Conservation (phyloP, 2,329 filamentous ascomycete species). For the Colletotrichum lindemuthianum region DNA sequence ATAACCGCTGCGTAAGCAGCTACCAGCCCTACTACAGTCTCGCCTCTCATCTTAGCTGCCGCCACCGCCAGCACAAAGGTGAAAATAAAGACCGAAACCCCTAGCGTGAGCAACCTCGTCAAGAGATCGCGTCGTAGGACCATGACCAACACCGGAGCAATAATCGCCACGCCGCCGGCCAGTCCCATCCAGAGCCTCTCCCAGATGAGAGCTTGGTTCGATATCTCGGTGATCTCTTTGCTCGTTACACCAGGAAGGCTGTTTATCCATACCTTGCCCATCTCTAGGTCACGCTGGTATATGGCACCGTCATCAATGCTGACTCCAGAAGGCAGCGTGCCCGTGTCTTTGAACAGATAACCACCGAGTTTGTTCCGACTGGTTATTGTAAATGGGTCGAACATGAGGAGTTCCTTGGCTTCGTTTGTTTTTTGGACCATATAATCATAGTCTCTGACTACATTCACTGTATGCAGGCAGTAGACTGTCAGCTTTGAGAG, state of each 20-base stretch:
- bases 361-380: neutral
- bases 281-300: neutral
- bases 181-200: constrained; percentile 1
- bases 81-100: neutral
- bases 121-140: neutral
- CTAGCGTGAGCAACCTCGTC: neutral
- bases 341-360: neutral
- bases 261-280: neutral
- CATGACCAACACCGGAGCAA: constrained; percentile 2
- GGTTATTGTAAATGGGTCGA: neutral
- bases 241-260: neutral
- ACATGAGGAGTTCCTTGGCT: neutral
- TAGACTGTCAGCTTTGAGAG: neutral
- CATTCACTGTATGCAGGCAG: neutral
- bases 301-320: neutral
- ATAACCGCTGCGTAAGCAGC: neutral
- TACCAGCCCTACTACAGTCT: neutral
- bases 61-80: neutral
- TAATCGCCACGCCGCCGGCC: neutral
- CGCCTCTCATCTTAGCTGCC: neutral
- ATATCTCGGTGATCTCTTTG: neutral
- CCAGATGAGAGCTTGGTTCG: constrained; percentile 1
- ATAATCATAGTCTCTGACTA: neutral
- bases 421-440: neutral
- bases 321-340: neutral